Evolutionary conservation across 345 rosid species (phyloP), one percentile per base, ranked within the genome.

Genomic region (Heritiera littoralis): DNA sequence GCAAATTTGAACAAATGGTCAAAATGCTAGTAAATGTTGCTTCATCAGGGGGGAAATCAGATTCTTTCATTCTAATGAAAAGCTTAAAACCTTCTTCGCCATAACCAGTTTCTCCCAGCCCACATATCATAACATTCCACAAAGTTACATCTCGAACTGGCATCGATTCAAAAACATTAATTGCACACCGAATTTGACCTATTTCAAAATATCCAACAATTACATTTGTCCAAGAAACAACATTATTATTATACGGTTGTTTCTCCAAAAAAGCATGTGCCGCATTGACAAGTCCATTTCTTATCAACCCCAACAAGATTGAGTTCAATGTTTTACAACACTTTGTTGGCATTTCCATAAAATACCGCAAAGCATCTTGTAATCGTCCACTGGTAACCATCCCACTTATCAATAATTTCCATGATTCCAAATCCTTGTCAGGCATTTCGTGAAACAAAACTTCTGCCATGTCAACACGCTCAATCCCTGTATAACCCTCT

Each of bases 91-190:
- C 90, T 82, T 84, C 83, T 80, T 84, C 87, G 7, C 82, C 84
- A 49, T 32, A 59, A 65, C 80, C 86, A 81, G 77, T 84, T 74
- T 88, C 84, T 74, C 87, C 87, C 51, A 86, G 78, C 48, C 89
- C 89, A 75, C 80, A 80, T 43, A 86, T 81, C 40, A 86, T 81
- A 23, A 83, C 88, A 67, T 86, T 86, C 87, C 90, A 88, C 68
- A 81, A 28, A 5, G 83, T 81, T 49, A 74, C 67, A 72, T 88
- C 90, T 3, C 64, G 74, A 72, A 60, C 12, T 7, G 51, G 69
- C 74, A 81, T 83, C n/a, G n/a, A n/a, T n/a, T n/a, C n/a, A n/a
- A n/a, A n/a, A n/a, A 88, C 52, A 68, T 72, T 79, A 32, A 80
- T 52, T 2, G 86, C 85, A 77, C 23, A 65, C 12, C 51, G 61